Conservation (phyloP, 176 grass and related monocot genomes). For the Alopecurus myosuroides region DNA sequence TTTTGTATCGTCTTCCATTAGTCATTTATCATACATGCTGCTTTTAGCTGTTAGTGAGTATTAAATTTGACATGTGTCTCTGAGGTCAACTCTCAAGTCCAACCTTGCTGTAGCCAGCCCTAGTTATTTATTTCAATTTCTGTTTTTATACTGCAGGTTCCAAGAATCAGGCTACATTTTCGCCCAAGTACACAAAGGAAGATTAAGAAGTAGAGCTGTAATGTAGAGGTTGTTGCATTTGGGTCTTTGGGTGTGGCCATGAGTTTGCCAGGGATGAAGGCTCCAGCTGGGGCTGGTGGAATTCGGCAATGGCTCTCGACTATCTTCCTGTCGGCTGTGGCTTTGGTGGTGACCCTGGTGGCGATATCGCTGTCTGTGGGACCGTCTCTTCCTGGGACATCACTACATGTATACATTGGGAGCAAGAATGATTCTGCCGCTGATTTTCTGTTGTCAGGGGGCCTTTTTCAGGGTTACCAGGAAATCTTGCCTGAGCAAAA, state of each 20-base stretch:
- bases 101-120: background rate
- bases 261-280: conserved; percentile 29
- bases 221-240: background rate
- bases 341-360: conserved; percentile 42
- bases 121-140: background rate
- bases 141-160: background rate
- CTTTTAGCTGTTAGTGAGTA: background rate
- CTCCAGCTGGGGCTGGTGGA: background rate
- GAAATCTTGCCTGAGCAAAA: background rate
- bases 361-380: conserved; percentile 45
- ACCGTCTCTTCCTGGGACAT: conserved; percentile 27
- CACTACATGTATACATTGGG: conserved; percentile 34
- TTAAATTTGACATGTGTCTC: background rate
- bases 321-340: conserved; percentile 30
- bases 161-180: background rate
- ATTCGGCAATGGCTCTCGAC: conserved; percentile 33
- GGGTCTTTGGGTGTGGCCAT: background rate
- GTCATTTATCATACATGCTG: background rate
- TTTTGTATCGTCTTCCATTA: background rate
- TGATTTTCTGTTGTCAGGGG: background rate
- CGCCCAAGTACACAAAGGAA: background rate
- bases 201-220: background rate
- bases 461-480: background rate
- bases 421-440: background rate
- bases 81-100: background rate